Evolutionary conservation across 2,329 filamentous ascomycete species (phyloP).

Genomic region (Neofusicoccum kwambonambiense): DNA sequence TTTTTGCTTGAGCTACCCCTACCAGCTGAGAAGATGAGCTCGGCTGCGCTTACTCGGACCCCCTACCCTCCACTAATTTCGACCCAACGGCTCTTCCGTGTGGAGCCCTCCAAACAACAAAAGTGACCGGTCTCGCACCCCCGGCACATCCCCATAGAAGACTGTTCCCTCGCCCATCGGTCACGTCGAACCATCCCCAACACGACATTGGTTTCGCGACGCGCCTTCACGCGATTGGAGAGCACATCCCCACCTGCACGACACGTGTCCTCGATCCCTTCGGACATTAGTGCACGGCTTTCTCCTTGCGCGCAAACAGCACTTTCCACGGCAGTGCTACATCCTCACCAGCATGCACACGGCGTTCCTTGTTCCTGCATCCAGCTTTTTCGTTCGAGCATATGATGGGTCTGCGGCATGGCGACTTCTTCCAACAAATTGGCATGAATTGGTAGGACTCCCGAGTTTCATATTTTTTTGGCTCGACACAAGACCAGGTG

Average conservation of each 20-base stretch:
- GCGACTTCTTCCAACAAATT: background rate
- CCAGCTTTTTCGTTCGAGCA: background rate
- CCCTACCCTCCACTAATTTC: conserved; percentile 7
- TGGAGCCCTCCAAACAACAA: background rate
- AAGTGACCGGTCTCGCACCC: background rate
- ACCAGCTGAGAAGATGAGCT: conserved; percentile 1
- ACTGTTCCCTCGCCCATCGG: background rate
- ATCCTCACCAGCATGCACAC: conserved; percentile 7
- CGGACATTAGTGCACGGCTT: background rate
- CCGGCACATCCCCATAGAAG: conserved; percentile 4
- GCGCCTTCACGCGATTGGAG: conserved; percentile 3
- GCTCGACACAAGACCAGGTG: background rate
- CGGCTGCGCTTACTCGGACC: conserved; percentile 7
- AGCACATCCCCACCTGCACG: background rate
- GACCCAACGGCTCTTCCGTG: background rate
- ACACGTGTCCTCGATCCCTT: conserved; percentile 10
- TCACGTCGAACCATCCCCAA: background rate
- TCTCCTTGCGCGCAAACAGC: background rate
- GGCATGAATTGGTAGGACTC: conserved; percentile 9
- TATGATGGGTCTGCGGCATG: conserved; percentile 1
- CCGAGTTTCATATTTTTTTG: background rate
- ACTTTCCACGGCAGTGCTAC: background rate
- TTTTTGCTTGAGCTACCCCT: conserved; percentile 1
- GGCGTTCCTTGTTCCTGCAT: conserved; percentile 12
- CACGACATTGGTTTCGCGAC: background rate